Evolutionary conservation across 495 filamentous ascomycete species (phyloP), one percentile per base, ranked within the genome.

Genomic region (Astrocystis sublimbata): DNA sequence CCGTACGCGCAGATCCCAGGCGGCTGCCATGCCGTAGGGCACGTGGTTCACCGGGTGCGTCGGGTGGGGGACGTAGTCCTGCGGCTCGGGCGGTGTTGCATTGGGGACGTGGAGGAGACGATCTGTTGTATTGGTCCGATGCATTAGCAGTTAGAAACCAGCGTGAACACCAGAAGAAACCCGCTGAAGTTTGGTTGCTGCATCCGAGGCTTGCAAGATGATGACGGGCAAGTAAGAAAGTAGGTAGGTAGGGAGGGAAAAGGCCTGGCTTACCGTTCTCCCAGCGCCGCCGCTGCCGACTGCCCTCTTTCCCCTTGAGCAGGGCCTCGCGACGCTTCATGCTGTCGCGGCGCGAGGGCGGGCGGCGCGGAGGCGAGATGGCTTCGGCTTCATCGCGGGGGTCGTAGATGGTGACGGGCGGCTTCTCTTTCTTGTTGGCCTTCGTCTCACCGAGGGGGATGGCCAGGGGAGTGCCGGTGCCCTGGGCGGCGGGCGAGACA

Each of bases 231-330:
- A 2, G 13, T 13, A 4, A 8, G 10, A 8, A 40, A 6, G 21
- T n/a, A n/a, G 12, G 28, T 9, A 7, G 6, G 23, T 1, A 24
- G 19, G 10, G 21, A 28, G 17, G 36, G 30, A 28, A 38, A 52
- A 54, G 13, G 2, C 6, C 49, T 21, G 8, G 2, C 41, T 47
- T 83, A 96, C 92, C 92, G 74, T 98, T 98, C 78, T 98, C 94
- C 92, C 92, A 97, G 41, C 93, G 83, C 69, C 91, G 89, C 47
- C 94, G 82, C 58, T 92, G 86, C 43, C 93, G 83, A 62, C 86
- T 92, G n/a, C 94, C 94, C 69, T 96, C 92, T 65, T 92, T 96
- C 50, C 93, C 94, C 75, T 91, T 93, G n/a, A 92, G 77, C 52
- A 96, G 66, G 9, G 87, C 87, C 68, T 97, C 93, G 26, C 93